Percentiles rank a stretch among this genome's conserved stretches.
Evolutionary conservation across 1,139 yeast genomes (phyloP).

Genomic region (Yamadazyma diddensiae): DNA sequence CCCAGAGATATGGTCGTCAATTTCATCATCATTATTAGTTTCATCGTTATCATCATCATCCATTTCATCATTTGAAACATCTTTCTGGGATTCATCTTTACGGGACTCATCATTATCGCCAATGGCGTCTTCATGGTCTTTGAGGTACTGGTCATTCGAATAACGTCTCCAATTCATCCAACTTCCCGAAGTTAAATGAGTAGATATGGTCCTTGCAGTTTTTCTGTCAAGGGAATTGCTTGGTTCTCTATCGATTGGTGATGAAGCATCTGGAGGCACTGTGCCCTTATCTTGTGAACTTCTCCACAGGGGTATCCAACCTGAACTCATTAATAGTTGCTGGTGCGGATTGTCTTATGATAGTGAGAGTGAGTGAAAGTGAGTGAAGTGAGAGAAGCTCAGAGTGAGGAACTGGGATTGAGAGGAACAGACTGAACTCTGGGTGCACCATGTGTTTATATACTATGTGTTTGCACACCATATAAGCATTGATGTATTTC

Average conservation of each 20-base stretch:
- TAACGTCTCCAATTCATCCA: conserved; percentile 14
- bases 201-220: conserved; percentile 9
- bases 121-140: conserved; percentile 9
- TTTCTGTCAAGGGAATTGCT: conserved; percentile 4
- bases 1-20: conserved; percentile 30
- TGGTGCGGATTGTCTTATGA: not conserved
- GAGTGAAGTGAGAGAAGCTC: too few species aligned
- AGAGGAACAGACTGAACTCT: too few species aligned
- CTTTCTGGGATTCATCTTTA: conserved; percentile 13
- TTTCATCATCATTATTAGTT: conserved; percentile 30
- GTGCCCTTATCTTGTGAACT: not conserved
- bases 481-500: too few species aligned
- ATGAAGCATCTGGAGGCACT: not conserved
- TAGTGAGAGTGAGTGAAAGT: too few species aligned
- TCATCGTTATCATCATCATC: conserved; percentile 24
- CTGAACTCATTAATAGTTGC: conserved; percentile 9
- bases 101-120: conserved; percentile 4
- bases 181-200: conserved; percentile 10
- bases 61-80: conserved; percentile 12
- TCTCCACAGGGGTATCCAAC: conserved; percentile 13
- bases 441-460: too few species aligned
- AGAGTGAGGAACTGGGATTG: too few species aligned
- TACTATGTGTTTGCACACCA: too few species aligned
- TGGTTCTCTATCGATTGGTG: conserved; percentile 1
- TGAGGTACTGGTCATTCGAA: conserved; percentile 6